phyloP scores from a whole-genome alignment of 495 filamentous ascomycete genomes.

The Recurvomyces mirabilis region DNA sequence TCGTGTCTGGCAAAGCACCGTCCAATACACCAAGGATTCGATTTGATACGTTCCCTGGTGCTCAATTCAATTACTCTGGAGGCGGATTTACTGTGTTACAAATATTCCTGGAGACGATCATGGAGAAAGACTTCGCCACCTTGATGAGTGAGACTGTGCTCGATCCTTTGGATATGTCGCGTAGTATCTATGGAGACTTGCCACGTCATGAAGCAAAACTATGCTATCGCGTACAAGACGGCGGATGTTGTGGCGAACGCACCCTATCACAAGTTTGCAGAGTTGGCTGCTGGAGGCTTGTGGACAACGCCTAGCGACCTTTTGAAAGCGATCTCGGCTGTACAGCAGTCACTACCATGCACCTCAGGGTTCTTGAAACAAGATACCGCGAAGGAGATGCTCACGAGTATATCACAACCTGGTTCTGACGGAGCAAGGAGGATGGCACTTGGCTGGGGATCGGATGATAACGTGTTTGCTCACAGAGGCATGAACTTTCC shows the following conservation, averaged over 20 bases:
- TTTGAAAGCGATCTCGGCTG: slow-evolving; percentile 18
- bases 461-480: neutral
- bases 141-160: slow-evolving; percentile 21
- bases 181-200: slow-evolving; percentile 10
- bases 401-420: slow-evolving; percentile 2
- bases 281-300: slow-evolving; percentile 24
- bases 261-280: slow-evolving; percentile 14
- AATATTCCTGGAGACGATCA: slow-evolving; percentile 20
- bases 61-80: slow-evolving; percentile 21
- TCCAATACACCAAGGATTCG: slow-evolving; percentile 20
- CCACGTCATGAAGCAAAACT: slow-evolving; percentile 13
- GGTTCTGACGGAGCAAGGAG: neutral
- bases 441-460: slow-evolving; percentile 4
- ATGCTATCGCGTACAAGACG: slow-evolving; percentile 19
- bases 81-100: slow-evolving; percentile 24
- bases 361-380: slow-evolving; percentile 12
- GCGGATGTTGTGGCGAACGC: slow-evolving; percentile 7
- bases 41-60: slow-evolving; percentile 18
- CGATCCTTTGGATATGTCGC: slow-evolving; percentile 22
- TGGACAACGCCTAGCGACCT: slow-evolving; percentile 28
- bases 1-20: slow-evolving; percentile 19
- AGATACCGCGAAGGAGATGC: slow-evolving; percentile 18
- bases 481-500: slow-evolving; percentile 8
- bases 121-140: slow-evolving; percentile 9
- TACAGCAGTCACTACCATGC: slow-evolving; percentile 18